Percentiles rank a stretch among this genome's conserved stretches.
phyloP scores from a whole-genome alignment of 305 asterid species.

The Solanum hybrid region DNA sequence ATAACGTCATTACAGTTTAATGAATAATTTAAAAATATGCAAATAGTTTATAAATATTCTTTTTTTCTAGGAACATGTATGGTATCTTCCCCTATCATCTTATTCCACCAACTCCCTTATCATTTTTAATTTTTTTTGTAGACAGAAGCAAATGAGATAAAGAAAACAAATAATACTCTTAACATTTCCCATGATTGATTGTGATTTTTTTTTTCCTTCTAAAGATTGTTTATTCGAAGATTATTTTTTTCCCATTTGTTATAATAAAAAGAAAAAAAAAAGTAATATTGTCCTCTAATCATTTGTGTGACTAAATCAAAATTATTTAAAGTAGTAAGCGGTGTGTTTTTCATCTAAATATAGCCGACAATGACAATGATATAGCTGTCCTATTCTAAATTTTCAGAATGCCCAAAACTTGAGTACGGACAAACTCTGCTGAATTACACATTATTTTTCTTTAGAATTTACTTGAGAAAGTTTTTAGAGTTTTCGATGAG shows the following conservation, averaged over 20 bases:
- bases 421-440: neutral
- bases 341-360: slow-evolving; percentile 10
- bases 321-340: slow-evolving; percentile 6
- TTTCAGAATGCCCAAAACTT: slow-evolving; percentile 1
- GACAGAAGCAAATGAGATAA: slow-evolving; percentile 20
- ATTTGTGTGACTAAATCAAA: slow-evolving; percentile 1
- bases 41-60: neutral
- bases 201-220: neutral
- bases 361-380: slow-evolving; percentile 46
- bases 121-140: slow-evolving; percentile 9
- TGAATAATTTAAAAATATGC: neutral
- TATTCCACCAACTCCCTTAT: slow-evolving; percentile 30
- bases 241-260: neutral
- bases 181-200: slow-evolving; percentile 31
- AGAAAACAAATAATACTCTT: slow-evolving; percentile 11
- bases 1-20: neutral
- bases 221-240: neutral
- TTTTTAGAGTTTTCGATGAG: too few species aligned
- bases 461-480: neutral
- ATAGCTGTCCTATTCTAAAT: slow-evolving; percentile 17
- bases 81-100: slow-evolving; percentile 10
- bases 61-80: neutral
- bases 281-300: slow-evolving; percentile 13
- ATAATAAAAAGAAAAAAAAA: neutral
- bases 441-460: neutral